Evolutionary conservation across 768 basidiomycete species (phyloP), one percentile per base, ranked within the genome.

Genomic region (Rhizopogon roseolus): DNA sequence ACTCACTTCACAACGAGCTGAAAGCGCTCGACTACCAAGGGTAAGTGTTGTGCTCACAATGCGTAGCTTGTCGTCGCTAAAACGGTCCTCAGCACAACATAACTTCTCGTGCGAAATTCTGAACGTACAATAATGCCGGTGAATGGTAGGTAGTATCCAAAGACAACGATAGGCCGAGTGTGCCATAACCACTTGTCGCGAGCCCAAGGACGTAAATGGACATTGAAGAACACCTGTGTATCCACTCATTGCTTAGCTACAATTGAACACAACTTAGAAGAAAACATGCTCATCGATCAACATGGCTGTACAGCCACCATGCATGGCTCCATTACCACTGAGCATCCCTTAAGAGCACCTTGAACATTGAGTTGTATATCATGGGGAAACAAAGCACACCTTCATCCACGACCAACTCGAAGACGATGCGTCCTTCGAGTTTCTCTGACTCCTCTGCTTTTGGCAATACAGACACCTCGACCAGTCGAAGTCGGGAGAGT

Each of bases 41-140:
- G 77, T 71, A 50, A 84, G 63, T 0, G 81, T 81, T 7, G 77
- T 81, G 53, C 73, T 80, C 5, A 83, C 72, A 32, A 84, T 73
- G 2, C 80, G 76, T 48, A 84, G 51, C 49, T 63, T 72, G 54
- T 82, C 81, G 40, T 78, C 74, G 36, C 81, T 83, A 11, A 14
- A 10, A n/a, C 10, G 7, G 19, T 16, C 1, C 7, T 34, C 13
- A 34, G 19, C 7, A 34, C 2, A 29, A 9, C 29, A 9, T 29
- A 29, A 29, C 7, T 29, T 29, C 29, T 29, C 29, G 29, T 29
- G 29, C 9, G 8, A 7, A 46, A 1, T 22, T 22, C 22, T 22
- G 22, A 22, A 66, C 74, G 41, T 57, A 73, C 81, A 67, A 50
- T 17, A 62, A 54, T 1, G 74, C 78, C 1, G 72, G 67, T 4